phyloP scores from a whole-genome alignment of 805 yeast genomes.

The Ogataea allantospora region DNA sequence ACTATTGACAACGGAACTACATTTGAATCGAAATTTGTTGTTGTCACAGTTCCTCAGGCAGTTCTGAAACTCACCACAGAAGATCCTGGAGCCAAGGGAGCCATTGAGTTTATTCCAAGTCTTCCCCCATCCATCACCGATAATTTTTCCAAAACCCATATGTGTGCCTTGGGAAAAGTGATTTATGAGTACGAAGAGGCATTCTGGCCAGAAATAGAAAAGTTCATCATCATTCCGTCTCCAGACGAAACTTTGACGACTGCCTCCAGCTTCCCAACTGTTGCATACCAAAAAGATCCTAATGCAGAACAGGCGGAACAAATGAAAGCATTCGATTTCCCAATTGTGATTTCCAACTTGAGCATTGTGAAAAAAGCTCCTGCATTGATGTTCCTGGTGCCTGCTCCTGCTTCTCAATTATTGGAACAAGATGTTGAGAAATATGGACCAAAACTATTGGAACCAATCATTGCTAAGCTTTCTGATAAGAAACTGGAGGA shows the following conservation, averaged over 20 bases:
- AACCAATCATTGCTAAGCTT: constrained; percentile 39
- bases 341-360: constrained; percentile 29
- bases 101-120: constrained; percentile 34
- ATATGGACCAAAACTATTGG: constrained; percentile 41
- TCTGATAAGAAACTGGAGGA: constrained; percentile 20
- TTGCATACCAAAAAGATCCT: constrained; percentile 15
- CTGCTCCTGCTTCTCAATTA: constrained; percentile 47
- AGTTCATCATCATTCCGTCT: constrained; percentile 29
- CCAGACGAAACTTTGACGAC: constrained; percentile 23
- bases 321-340: constrained; percentile 30
- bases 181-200: constrained; percentile 42
- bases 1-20: constrained; percentile 19
- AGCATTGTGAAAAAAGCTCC: constrained; percentile 31
- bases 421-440: constrained; percentile 39
- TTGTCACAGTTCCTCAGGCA: constrained; percentile 53
- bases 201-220: constrained; percentile 42
- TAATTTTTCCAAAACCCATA: constrained; percentile 33
- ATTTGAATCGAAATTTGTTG: constrained; percentile 33
- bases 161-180: constrained; percentile 44
- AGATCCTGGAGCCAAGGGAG: constrained; percentile 26
- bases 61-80: constrained; percentile 37
- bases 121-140: constrained; percentile 35
- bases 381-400: constrained; percentile 43
- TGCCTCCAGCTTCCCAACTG: constrained; percentile 10
- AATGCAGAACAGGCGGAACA: constrained; percentile 7